Evolutionary conservation across 192 early-diverging fungal species (phyloP), one percentile per base, ranked within the genome.

Genomic region (Coemansia sp.): DNA sequence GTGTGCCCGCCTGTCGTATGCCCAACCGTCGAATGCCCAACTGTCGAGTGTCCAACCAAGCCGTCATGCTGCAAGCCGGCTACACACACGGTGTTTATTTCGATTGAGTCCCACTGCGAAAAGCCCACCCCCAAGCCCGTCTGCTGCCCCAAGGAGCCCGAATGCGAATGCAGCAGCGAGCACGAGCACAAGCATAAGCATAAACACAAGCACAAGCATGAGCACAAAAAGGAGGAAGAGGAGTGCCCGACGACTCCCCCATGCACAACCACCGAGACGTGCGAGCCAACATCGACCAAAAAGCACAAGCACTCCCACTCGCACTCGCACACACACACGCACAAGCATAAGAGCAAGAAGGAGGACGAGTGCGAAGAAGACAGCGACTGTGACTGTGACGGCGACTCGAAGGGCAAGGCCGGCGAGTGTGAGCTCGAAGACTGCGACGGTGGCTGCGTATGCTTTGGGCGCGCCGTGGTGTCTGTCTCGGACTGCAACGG

Each of bases 81-180:
- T 3, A 77, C 75, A 21, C 80, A 83, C 69, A 77, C 72, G 0
- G 80, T 77, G 16, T 74, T 72, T 24, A 60, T 75, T 13, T 83
- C 80, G 24, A 46, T 83, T 9, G 80, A 83, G 72, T 74, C 68
- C 64, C 64, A 77, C 69, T 64, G 17, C 27, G 63, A 27, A 7
- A 71, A 57, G 24, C 42, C 56, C 34, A 35, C 59, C 10, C 41
- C 59, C 45, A 35, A 67, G 6, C 53, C 65, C 31, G 56, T 60
- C 51, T 63, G 53, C 35, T 51, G 67, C 60, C 45, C 27, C 14
- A 36, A n/a, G 8, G 76, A 78, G 51, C 54, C 19, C 24, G 66
- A 45, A 13, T 62, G 67, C 54, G 37, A 67, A 9, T 57, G 54
- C 41, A 46, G 59, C 36, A 65, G 64, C 51, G 46, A 69, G 56